phyloP scores from a whole-genome alignment of 2,329 filamentous ascomycete genomes.

The Cladosporium sphaerospermum region DNA sequence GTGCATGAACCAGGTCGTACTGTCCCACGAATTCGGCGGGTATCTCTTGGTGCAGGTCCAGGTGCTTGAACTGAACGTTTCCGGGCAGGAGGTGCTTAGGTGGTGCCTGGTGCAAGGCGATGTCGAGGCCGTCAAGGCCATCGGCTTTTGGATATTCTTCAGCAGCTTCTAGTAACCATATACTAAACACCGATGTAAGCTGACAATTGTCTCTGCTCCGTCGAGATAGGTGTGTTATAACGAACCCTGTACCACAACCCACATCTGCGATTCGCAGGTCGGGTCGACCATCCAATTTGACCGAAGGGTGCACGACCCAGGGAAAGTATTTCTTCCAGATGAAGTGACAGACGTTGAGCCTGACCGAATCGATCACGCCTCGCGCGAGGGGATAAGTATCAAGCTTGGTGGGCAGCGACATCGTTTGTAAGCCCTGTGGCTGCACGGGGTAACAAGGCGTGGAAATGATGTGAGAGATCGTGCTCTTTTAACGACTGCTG shows the following conservation, averaged over 20 bases:
- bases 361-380: slow-evolving; percentile 4
- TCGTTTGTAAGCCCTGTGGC: background rate
- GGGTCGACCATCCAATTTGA: background rate
- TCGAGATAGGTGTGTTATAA: background rate
- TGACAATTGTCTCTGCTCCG: background rate
- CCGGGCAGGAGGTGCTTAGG: slow-evolving; percentile 7
- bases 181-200: background rate
- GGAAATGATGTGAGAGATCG: too few relatives aligned
- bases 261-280: slow-evolving; percentile 8
- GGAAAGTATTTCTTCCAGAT: slow-evolving; percentile 10
- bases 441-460: too few relatives aligned
- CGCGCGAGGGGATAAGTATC: slow-evolving; percentile 10
- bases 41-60: slow-evolving; percentile 9
- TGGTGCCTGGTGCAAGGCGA: slow-evolving; percentile 7
- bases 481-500: too few relatives aligned
- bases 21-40: slow-evolving; percentile 2
- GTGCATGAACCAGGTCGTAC: slow-evolving; percentile 10
- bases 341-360: slow-evolving; percentile 10
- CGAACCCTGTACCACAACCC: slow-evolving; percentile 5
- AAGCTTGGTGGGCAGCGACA: background rate
- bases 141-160: slow-evolving; percentile 9
- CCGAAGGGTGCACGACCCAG: slow-evolving; percentile 9
- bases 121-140: slow-evolving; percentile 8
- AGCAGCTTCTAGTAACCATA: slow-evolving; percentile 8
- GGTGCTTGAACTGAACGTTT: slow-evolving; percentile 7